These are phyloP conservation scores for Paecilomyces formosus DNA, from an alignment of 2,329 filamentous ascomycete genomes.

Conservation along the genomic window DNA sequence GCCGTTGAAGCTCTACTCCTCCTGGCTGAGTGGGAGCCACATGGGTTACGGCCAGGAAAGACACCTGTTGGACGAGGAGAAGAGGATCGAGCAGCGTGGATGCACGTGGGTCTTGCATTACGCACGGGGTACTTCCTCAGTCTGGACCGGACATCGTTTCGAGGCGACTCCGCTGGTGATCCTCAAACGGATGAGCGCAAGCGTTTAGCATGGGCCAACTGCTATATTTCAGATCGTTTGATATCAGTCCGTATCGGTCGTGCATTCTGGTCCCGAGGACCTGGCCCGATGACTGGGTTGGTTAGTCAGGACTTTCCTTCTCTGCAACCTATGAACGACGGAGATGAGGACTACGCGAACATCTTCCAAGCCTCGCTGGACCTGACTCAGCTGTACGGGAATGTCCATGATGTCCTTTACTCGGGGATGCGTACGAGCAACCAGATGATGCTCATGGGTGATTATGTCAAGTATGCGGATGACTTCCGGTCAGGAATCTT, in stretches of 20 bases:
- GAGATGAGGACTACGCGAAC: conserved; percentile 59
- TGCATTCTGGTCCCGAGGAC: conserved; percentile 67
- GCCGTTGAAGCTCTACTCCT: conserved; percentile 63
- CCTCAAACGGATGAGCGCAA: conserved; percentile 55
- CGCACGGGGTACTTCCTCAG: conserved; percentile 64
- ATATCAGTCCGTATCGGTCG: conserved; percentile 65
- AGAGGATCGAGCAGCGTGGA: conserved; percentile 69
- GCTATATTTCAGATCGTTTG: conserved; percentile 60
- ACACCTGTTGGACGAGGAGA: conserved; percentile 62
- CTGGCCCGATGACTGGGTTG: conserved; percentile 58
- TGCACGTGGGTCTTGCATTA: conserved; percentile 65
- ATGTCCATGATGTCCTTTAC: conserved; percentile 67
- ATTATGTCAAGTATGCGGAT: conserved; percentile 69
- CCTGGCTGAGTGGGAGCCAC: conserved; percentile 66
- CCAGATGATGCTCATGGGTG: conserved; percentile 62
- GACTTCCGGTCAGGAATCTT: conserved; percentile 63
- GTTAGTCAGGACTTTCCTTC: conserved; percentile 62
- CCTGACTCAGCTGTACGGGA: conserved; percentile 64
- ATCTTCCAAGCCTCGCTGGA: conserved; percentile 66
- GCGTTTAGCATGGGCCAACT: conserved; percentile 61
- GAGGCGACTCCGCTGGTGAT: conserved; percentile 52
- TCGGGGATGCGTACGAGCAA: conserved; percentile 63
- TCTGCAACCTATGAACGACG: conserved; percentile 50
- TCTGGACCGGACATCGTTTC: conserved; percentile 61
- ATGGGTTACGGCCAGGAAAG: conserved; percentile 52